Evolutionary conservation across 495 filamentous ascomycete species (phyloP).

Genomic region (Friedmanniomyces simplex): DNA sequence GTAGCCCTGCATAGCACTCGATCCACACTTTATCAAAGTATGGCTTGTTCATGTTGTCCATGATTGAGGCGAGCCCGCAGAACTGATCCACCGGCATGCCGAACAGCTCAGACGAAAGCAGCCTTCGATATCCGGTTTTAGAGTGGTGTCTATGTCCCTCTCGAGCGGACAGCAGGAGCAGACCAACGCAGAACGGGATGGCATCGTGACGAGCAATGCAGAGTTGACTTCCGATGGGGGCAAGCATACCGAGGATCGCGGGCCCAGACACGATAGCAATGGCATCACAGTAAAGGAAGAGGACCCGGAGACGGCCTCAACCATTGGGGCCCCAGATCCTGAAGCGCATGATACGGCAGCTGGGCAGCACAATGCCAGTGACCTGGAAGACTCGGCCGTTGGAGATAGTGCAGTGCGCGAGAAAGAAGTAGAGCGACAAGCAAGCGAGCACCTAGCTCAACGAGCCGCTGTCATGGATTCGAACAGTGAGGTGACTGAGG

Average conservation of each 20-base stretch:
- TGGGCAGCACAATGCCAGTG: too few species aligned
- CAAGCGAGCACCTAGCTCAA: constrained; percentile 18
- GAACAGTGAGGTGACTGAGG: background rate
- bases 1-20: background rate
- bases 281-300: too few species aligned
- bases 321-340: too few species aligned
- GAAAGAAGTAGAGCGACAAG: constrained; percentile 4
- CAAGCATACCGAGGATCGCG: background rate
- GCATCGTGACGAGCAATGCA: background rate
- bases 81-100: background rate
- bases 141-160: constrained; percentile 8
- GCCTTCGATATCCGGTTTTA: background rate
- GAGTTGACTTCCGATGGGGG: background rate
- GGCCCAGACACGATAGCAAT: background rate
- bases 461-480: constrained; percentile 9
- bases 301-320: too few species aligned
- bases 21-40: background rate
- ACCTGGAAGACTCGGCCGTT: too few species aligned
- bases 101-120: background rate
- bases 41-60: background rate
- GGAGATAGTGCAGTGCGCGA: background rate
- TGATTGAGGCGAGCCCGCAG: background rate
- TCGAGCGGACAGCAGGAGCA: background rate
- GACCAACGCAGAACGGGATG: background rate
- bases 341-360: background rate